Base-by-base conservation (phyloP, 345 rosid genomes). In the Litchi chinensis region DNA sequence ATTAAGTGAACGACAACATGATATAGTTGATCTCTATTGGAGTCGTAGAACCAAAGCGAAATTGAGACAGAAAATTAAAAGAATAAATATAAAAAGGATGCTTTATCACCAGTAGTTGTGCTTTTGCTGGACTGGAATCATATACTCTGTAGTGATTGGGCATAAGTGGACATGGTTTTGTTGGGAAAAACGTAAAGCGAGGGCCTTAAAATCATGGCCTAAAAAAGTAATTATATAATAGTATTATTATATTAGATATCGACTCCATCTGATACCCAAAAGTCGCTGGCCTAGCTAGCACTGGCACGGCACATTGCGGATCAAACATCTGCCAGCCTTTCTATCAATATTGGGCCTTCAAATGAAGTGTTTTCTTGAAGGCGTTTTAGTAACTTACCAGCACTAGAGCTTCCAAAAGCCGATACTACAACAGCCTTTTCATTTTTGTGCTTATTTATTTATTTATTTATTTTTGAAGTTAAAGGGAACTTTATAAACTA, bases 31-130 rank as follows among this genome's bases (percentile, higher is more conserved):
- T 16, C 10, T 76, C 21, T 64, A 5, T 4, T 54, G 74, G 39
- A 82, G 65, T 62, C 82, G 69, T 79, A 68, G 40, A 60, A 54
- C 18, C 43, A 83, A 79, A 83, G 85, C 64, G 52, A 79, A 83
- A 76, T 10, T 65, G 63, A 32, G 76, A 41, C 13, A 67, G 11
- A 72, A 19, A 59, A 1, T 6, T 59, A 59, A 18, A 60, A 60
- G 39, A 28, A 57, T 39, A 12, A 22, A 0, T n/a, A 1, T 16
- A 13, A 54, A 50, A 26, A 48, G 63, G 28, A 75, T 46, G 28
- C 62, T 8, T 28, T 5, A 75, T 28, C 71, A 65, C 7, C 19
- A 18, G 48, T 68, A 26, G 7, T 70, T n/a, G 52, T 54, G 65
- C 28, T 37, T 48, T 46, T 3, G 70, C 46, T 75, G 32, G 63